Evolutionary conservation across 495 filamentous ascomycete species (phyloP).

Genomic region (Aspergillus sparsus): DNA sequence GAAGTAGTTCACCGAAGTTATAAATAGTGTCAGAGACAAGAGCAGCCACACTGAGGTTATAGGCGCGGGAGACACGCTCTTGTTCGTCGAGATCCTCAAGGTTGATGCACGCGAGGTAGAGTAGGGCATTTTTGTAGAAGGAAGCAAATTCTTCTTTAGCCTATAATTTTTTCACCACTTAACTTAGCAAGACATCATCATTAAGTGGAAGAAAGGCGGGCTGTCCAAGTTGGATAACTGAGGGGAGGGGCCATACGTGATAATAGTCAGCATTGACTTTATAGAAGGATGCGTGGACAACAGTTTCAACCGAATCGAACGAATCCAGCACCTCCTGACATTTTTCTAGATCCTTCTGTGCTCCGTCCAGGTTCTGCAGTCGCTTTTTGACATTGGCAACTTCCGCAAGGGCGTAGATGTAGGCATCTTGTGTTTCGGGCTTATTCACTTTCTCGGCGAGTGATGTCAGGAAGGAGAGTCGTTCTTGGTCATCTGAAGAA

Average conservation of each 20-base stretch:
- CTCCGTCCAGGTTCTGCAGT: conserved; percentile 69
- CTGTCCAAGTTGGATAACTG: not conserved
- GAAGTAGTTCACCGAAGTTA: conserved; percentile 98
- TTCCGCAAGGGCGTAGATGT: conserved; percentile 88
- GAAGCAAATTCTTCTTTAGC: conserved; percentile 85
- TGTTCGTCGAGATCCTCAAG: conserved; percentile 65
- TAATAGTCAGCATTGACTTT: conserved; percentile 93
- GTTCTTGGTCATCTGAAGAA: conserved; percentile 76
- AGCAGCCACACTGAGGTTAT: conserved; percentile 90
- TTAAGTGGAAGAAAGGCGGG: not conserved
- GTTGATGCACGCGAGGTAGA: conserved; percentile 97
- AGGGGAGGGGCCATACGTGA: conserved; percentile 53
- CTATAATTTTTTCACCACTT: conserved; percentile 32
- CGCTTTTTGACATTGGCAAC: conserved; percentile 87
- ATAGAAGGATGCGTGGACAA: conserved; percentile 97
- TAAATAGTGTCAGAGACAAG: conserved; percentile 93
- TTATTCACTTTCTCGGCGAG: conserved; percentile 88
- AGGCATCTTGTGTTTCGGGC: conserved; percentile 91
- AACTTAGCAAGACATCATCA: conserved; percentile 7
- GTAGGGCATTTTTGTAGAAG: conserved; percentile 95
- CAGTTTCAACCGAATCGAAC: conserved; percentile 94
- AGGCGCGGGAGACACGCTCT: conserved; percentile 79
- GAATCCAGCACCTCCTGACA: conserved; percentile 84
- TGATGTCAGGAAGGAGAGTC: conserved; percentile 79
- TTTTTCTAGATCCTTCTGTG: conserved; percentile 80